Evolutionary conservation across 306 rosid genomes (phyloP).

Genomic region (Boehmeria nivea): DNA sequence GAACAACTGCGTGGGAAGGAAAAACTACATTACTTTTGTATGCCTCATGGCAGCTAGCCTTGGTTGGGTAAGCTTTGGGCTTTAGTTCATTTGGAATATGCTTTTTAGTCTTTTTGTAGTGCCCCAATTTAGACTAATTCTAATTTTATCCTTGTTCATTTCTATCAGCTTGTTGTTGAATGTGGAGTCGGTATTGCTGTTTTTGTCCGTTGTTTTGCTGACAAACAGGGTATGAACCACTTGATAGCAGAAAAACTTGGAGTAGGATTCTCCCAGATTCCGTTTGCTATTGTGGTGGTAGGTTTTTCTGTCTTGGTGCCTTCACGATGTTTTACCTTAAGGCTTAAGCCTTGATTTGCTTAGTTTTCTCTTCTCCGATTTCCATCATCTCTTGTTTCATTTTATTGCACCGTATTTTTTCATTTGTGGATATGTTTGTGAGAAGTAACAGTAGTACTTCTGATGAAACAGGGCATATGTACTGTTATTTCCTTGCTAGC

Average conservation of each 20-base stretch:
- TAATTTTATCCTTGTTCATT: not conserved
- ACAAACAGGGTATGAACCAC: conserved; percentile 54
- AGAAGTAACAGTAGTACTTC: not conserved
- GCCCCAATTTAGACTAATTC: not conserved
- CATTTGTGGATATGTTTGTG: not conserved
- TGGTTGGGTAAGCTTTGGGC: conserved; percentile 51
- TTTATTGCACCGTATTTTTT: not conserved
- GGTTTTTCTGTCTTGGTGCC: conserved; percentile 13
- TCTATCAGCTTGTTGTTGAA: conserved; percentile 57
- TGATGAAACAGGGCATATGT: conserved; percentile 60
- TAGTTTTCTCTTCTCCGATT: too few relatives aligned
- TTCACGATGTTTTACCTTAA: too few relatives aligned
- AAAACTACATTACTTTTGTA: conserved; percentile 67
- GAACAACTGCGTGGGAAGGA: conserved; percentile 81
- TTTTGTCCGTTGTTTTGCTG: conserved; percentile 72
- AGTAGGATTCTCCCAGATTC: conserved; percentile 61
- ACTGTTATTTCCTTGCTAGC: conserved; percentile 67
- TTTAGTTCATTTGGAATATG: not conserved
- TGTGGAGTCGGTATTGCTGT: conserved; percentile 75
- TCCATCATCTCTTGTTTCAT: too few relatives aligned
- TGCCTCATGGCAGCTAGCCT: conserved; percentile 83
- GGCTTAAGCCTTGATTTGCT: too few relatives aligned
- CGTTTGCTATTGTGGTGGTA: conserved; percentile 77
- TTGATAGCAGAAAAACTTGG: conserved; percentile 71
- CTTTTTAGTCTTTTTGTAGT: not conserved